Conservation (phyloP, 2,329 filamentous ascomycete species). For the Gaeumannomyces tritici region DNA sequence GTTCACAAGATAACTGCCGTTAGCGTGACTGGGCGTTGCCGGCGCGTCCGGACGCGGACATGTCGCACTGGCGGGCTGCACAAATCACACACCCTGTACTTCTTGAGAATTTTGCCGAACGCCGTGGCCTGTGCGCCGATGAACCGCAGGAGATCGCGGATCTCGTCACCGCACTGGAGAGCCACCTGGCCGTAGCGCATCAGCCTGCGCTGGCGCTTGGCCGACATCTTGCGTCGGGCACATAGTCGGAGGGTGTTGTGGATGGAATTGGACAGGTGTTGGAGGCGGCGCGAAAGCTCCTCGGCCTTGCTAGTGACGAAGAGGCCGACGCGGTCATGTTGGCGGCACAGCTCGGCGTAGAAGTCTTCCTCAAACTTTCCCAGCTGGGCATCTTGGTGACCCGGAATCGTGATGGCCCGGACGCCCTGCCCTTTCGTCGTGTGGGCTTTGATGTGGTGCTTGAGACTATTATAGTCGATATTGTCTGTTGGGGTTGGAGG, state of each 20-base stretch:
- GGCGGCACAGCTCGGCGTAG: slow-evolving; percentile 58
- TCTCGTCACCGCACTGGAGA: slow-evolving; percentile 57
- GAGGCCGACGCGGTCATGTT: slow-evolving; percentile 68
- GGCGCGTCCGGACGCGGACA: no score
- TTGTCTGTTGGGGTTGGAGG: slow-evolving; percentile 47
- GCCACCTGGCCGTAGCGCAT: slow-evolving; percentile 43
- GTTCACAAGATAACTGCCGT: not conserved
- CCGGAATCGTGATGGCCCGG: slow-evolving; percentile 61
- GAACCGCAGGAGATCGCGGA: slow-evolving; percentile 61
- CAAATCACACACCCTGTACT: slow-evolving; percentile 55
- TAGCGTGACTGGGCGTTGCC: not conserved
- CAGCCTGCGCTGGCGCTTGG: slow-evolving; percentile 41
- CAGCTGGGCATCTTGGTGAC: slow-evolving; percentile 50
- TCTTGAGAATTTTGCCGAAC: slow-evolving; percentile 72
- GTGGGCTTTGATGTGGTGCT: slow-evolving; percentile 72
- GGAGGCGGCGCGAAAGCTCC: slow-evolving; percentile 61
- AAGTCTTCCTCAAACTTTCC: slow-evolving; percentile 62
- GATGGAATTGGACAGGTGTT: slow-evolving; percentile 37
- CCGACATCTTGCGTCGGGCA: slow-evolving; percentile 23
- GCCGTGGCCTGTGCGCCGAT: slow-evolving; percentile 64
- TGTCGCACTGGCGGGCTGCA: not conserved
- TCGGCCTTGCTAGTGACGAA: slow-evolving; percentile 75
- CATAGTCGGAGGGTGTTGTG: slow-evolving; percentile 36
- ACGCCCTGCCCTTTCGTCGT: slow-evolving; percentile 62
- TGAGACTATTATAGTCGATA: slow-evolving; percentile 81